Evolutionary conservation across 768 basidiomycete species (phyloP).

Genomic region (Phlebiopsis gigantea): DNA sequence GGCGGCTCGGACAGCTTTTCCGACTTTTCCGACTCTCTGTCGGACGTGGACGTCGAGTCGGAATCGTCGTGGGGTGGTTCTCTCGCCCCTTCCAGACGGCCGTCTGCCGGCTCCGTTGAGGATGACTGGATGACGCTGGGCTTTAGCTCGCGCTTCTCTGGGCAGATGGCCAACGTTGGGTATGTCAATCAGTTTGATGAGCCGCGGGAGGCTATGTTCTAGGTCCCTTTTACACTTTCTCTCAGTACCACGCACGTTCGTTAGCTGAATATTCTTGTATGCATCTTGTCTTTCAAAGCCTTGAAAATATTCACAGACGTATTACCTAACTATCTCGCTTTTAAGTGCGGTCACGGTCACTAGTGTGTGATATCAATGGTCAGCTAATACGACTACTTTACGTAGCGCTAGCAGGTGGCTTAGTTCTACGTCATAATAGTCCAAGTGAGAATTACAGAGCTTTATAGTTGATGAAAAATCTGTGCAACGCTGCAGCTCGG

Average conservation of each 20-base stretch:
- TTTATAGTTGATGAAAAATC: no score
- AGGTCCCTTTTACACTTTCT: neutral
- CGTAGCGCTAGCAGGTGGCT: no score
- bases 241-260: neutral
- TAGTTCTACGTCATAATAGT: no score
- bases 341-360: no score
- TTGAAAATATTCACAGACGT: no score
- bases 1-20: constrained; percentile 11
- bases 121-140: constrained; percentile 29
- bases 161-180: neutral
- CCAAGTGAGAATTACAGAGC: no score
- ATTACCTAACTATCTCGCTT: no score
- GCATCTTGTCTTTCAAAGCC: no score
- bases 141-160: constrained; percentile 36
- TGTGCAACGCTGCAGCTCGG: no score
- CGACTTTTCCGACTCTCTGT: constrained; percentile 1
- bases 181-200: constrained; percentile 1
- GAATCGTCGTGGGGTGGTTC: constrained; percentile 9
- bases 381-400: no score
- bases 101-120: constrained; percentile 15
- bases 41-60: constrained; percentile 5
- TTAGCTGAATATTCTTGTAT: no score
- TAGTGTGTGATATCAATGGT: no score
- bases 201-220: constrained; percentile 10
- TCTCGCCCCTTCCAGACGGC: constrained; percentile 7